Evolutionary conservation across 2,329 filamentous ascomycete genomes (phyloP).

Genomic region (Aureobasidium sp.): DNA sequence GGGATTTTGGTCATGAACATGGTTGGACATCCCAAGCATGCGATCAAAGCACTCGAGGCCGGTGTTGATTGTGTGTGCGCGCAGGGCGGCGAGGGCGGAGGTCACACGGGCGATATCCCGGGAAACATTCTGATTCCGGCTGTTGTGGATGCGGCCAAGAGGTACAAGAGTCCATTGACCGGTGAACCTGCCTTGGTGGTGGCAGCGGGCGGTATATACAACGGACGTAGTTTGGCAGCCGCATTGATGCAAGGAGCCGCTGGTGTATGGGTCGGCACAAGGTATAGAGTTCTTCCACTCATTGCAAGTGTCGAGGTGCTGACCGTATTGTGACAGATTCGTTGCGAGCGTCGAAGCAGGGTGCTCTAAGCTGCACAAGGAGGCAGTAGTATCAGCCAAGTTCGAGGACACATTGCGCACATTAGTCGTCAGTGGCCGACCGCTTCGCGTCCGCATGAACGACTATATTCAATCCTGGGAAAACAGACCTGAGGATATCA

Average conservation of each 20-base stretch:
- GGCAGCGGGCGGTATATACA: slow-evolving; percentile 80
- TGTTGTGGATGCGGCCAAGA: slow-evolving; percentile 73
- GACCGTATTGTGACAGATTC: slow-evolving; percentile 41
- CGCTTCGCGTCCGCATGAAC: slow-evolving; percentile 73
- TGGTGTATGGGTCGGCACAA: slow-evolving; percentile 90
- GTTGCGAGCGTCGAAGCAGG: slow-evolving; percentile 76
- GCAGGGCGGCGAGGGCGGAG: slow-evolving; percentile 88
- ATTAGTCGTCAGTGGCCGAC: slow-evolving; percentile 73
- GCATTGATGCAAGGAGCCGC: slow-evolving; percentile 80
- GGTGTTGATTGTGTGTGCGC: slow-evolving; percentile 89
- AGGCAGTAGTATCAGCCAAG: slow-evolving; percentile 69
- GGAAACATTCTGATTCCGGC: slow-evolving; percentile 81
- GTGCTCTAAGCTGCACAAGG: slow-evolving; percentile 75
- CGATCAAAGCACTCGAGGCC: slow-evolving; percentile 75
- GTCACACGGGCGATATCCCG: slow-evolving; percentile 83
- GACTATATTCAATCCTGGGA: slow-evolving; percentile 83
- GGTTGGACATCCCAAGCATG: slow-evolving; percentile 89
- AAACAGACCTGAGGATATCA: slow-evolving; percentile 64
- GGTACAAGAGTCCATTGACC: slow-evolving; percentile 64
- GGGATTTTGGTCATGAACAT: slow-evolving; percentile 93
- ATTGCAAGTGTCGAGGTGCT: neutral
- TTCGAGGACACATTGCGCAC: slow-evolving; percentile 78
- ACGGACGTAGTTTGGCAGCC: slow-evolving; percentile 73
- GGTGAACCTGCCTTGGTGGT: slow-evolving; percentile 71
- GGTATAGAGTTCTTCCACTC: slow-evolving; percentile 30